Conservation (phyloP, 345 rosid genomes). For the Gossypioides kirkii region DNA sequence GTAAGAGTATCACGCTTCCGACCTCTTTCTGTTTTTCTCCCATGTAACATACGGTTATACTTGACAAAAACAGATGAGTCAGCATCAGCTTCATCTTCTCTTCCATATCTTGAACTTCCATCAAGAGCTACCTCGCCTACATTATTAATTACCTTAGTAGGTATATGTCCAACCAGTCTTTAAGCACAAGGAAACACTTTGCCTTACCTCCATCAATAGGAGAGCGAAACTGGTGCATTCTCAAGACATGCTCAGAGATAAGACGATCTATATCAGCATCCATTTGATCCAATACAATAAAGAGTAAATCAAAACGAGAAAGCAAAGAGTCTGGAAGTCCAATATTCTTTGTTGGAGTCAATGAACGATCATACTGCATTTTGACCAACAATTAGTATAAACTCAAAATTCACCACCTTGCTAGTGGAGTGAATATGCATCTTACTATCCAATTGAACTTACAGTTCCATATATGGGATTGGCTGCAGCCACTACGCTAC, state of each 20-base stretch:
- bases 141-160: slow-evolving; percentile 18
- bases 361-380: slow-evolving; percentile 89
- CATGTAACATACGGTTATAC: slow-evolving; percentile 87
- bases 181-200: slow-evolving; percentile 16
- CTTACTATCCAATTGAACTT: slow-evolving; percentile 26
- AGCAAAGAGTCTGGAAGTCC: slow-evolving; percentile 99
- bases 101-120: slow-evolving; percentile 57
- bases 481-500: slow-evolving; percentile 99
- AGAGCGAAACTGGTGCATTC: slow-evolving; percentile 90
- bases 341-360: slow-evolving; percentile 97
- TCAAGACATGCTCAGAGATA: slow-evolving; percentile 91
- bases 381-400: slow-evolving; percentile 16
- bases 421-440: slow-evolving; percentile 6
- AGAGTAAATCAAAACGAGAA: slow-evolving; percentile 94
- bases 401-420: slow-evolving; percentile 7
- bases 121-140: slow-evolving; percentile 61
- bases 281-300: slow-evolving; percentile 99
- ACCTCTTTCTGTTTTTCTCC: slow-evolving; percentile 63
- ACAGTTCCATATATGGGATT: slow-evolving; percentile 95
- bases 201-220: slow-evolving; percentile 61
- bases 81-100: slow-evolving; percentile 73
- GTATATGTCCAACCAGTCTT: neutral
- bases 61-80: slow-evolving; percentile 85
- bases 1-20: slow-evolving; percentile 75
- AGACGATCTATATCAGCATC: slow-evolving; percentile 85